Conservation (phyloP, 1,284 basidiomycete species). For the Pseudozyma tsukubaensis region DNA sequence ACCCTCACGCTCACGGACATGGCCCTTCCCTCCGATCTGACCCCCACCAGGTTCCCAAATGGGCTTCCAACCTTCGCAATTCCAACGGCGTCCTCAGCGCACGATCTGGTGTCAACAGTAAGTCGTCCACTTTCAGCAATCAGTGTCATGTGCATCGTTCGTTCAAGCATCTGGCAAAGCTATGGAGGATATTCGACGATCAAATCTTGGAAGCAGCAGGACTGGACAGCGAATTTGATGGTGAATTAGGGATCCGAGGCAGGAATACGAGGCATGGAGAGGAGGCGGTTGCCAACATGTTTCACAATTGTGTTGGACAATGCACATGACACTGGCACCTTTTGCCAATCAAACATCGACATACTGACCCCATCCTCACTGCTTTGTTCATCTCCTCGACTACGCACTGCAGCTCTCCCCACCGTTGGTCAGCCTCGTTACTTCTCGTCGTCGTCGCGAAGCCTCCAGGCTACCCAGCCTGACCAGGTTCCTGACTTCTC, state of each 20-base stretch:
- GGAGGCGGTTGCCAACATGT: too few species aligned
- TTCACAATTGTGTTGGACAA: too few species aligned
- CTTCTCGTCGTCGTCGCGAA: conserved; percentile 62
- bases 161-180: neutral
- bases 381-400: neutral
- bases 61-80: conserved; percentile 46
- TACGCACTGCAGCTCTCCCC: conserved; percentile 36
- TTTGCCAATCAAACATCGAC: neutral
- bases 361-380: neutral
- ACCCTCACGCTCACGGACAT: conserved; percentile 56
- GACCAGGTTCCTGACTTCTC: conserved; percentile 86
- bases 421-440: conserved; percentile 52
- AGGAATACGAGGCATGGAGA: too few species aligned
- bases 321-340: too few species aligned
- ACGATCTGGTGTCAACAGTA: conserved; percentile 54
- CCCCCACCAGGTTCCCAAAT: conserved; percentile 52
- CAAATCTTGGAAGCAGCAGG: too few species aligned
- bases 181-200: too few species aligned
- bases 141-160: neutral
- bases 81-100: conserved; percentile 51
- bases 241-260: too few species aligned
- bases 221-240: too few species aligned
- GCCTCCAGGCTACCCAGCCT: conserved; percentile 51
- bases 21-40: conserved; percentile 56
- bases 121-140: conserved; percentile 11